Evolutionary conservation across 1,284 basidiomycete species (phyloP), one percentile per base, ranked within the genome.

Genomic region (Cystobasidium pallidum): DNA sequence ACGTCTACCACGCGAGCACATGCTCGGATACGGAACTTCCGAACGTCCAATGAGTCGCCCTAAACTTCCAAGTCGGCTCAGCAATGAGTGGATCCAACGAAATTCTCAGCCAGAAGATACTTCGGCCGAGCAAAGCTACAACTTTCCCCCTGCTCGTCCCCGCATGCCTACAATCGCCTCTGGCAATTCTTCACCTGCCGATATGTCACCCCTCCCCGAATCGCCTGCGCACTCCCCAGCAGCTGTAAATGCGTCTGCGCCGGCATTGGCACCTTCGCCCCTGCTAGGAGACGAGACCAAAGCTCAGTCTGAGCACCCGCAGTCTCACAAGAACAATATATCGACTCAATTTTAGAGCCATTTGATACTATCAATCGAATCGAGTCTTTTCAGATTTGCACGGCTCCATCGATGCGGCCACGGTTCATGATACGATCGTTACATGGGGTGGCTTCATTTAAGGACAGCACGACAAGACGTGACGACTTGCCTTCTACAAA

Each of bases 21-120:
- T 64, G 45, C 21, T 64, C 11, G 43, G 28, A 3, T 64, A 64
- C 47, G 47, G 62, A 28, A 51, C 45, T 36, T 32, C 62, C 6
- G 45, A 51, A 19, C 30, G 39, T 11, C 24, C 58, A 10, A 19
- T 34, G 13, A 47, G 21, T 24, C 43, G 62, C 17, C 62, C 62
- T 19, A 64, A 64, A n/a, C 45, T 64, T 6, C 62, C 62, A 15
- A 64, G 62, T 39, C 24, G 62, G 21, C 62, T 64, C 17, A 64
- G 62, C 28, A 64, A 64, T 47, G 62, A 64, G 34, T 64, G 62
- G 62, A 21, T 64, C 6, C 62, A 64, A 1, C 62, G 51, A 36
- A 10, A 21, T 17, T 26, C 36, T 15, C 11, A 13, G 34, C 19
- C n/a, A 8, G n/a, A 41, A 11, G 58, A 21, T 21, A 11, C 21